These are phyloP conservation scores for Dioszegia hungarica DNA, from an alignment of 768 basidiomycete genomes.

Conservation along the genomic window DNA sequence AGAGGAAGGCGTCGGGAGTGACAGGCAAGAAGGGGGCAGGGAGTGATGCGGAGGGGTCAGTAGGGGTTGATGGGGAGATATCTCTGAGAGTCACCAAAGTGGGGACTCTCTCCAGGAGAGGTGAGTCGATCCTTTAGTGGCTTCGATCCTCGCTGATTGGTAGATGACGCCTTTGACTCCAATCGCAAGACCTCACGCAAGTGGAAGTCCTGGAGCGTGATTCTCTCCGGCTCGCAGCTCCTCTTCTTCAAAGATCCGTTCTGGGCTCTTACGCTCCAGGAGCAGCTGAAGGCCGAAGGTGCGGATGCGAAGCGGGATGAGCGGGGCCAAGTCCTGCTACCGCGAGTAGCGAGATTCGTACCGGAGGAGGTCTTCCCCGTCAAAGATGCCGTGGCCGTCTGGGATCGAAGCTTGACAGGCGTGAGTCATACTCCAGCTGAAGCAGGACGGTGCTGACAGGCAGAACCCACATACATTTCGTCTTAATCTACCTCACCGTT, in stretches of 20 bases:
- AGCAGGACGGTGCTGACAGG: not conserved
- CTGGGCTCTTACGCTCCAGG: slow-evolving; percentile 39
- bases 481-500: slow-evolving; percentile 65
- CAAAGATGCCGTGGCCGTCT: slow-evolving; percentile 71
- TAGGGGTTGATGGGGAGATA: slow-evolving; percentile 6
- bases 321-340: slow-evolving; percentile 37
- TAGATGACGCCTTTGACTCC: slow-evolving; percentile 61
- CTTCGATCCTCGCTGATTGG: not conserved
- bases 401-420: slow-evolving; percentile 71
- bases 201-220: slow-evolving; percentile 80
- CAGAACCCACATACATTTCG: slow-evolving; percentile 72
- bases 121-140: slow-evolving; percentile 22
- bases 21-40: not conserved
- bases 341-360: slow-evolving; percentile 52
- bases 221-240: slow-evolving; percentile 83
- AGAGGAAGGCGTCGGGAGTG: not conserved
- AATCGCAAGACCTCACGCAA: slow-evolving; percentile 76
- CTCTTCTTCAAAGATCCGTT: slow-evolving; percentile 65
- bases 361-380: slow-evolving; percentile 84
- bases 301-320: slow-evolving; percentile 4
- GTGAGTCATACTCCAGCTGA: slow-evolving; percentile 51
- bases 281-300: slow-evolving; percentile 23
- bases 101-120: slow-evolving; percentile 72
- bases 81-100: slow-evolving; percentile 71
- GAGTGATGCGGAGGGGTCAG: not conserved